Evolutionary conservation across 2,329 filamentous ascomycete genomes (phyloP), one percentile per base, ranked within the genome.

Genomic region (Ophiocordyceps camponoti-leonardi): DNA sequence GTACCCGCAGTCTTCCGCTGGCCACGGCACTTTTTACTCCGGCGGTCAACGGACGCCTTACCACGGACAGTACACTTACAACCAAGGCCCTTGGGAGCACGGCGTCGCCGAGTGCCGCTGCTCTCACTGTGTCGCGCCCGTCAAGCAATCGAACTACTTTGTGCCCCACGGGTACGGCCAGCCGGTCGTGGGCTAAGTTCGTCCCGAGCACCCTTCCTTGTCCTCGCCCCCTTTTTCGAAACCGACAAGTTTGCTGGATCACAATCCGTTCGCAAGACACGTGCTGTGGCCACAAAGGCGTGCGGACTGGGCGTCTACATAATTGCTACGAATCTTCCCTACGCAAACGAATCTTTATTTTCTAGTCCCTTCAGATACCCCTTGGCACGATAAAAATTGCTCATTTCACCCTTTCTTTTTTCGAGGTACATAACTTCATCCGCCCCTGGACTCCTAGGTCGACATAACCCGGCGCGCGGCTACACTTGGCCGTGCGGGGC

Each of bases 71-170:
- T 73, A 70, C 44, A 60, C 65, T 5, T 72, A 73, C 50, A 53
- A 56, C 46, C 59, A 67, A 43, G 65, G 59, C 52, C 62, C 65
- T 26, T 77, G 73, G 73, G 73, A 77, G 48, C 64, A 69, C 14
- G 66, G 60, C 41, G 53, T 66, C 26, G 62, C 64, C 7, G 73
- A 74, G 47, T 75, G 72, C 59, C 66, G 59, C 47, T 77, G 72
- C 49, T 51, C 59, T 28, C 62, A 60, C 48, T 76, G 72, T 52
- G 55, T 62, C 28, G 60, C 66, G 18, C 58, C 66, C 10, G 60
- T 66, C 52, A 73, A 73, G 57, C 61, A 67, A 13, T 54, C 60
- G 4, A 56, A 64, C 1, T 76, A 75, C 56, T 72, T 76, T 48
- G 58, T 63, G 43, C 54, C 64, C 20, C 67, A 71, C 45, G 60